Evolutionary conservation across 2,329 filamentous ascomycete species (phyloP).

Genomic region (Alternaria sp.): DNA sequence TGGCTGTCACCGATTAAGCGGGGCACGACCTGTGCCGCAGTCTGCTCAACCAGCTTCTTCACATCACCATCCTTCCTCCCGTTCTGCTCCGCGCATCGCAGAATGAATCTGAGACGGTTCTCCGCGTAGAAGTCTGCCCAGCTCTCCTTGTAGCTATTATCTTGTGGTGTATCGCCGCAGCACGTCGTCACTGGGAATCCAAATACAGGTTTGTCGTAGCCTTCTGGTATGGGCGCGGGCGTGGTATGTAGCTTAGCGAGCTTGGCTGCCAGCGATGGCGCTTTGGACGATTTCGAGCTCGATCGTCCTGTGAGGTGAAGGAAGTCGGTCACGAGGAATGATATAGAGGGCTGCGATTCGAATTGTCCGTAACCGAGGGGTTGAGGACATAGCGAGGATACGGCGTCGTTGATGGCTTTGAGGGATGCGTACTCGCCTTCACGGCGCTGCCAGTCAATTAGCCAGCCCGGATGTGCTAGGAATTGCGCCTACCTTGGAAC

Average conservation of each 20-base stretch:
- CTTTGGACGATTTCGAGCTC: slow-evolving; percentile 35
- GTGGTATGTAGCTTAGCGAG: slow-evolving; percentile 81
- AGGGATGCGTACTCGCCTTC: slow-evolving; percentile 83
- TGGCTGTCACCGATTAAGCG: slow-evolving; percentile 75
- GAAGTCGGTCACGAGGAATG: slow-evolving; percentile 78
- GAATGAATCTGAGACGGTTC: slow-evolving; percentile 73
- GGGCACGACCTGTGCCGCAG: slow-evolving; percentile 73
- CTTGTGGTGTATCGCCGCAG: slow-evolving; percentile 84
- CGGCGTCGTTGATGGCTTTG: slow-evolving; percentile 77
- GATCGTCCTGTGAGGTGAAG: slow-evolving; percentile 63
- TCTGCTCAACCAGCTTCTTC: slow-evolving; percentile 69
- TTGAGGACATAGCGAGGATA: slow-evolving; percentile 78
- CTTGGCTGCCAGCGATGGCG: slow-evolving; percentile 72
- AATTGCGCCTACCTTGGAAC: slow-evolving; percentile 67
- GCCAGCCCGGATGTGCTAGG: background rate
- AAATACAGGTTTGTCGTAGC: slow-evolving; percentile 70
- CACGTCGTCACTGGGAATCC: slow-evolving; percentile 88
- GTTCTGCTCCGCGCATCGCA: slow-evolving; percentile 64
- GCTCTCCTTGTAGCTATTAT: slow-evolving; percentile 74
- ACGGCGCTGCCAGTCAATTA: slow-evolving; percentile 19
- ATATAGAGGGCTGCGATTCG: slow-evolving; percentile 57
- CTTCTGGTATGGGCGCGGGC: slow-evolving; percentile 71
- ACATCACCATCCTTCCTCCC: slow-evolving; percentile 74
- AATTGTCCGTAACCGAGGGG: slow-evolving; percentile 76
- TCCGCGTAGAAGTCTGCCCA: slow-evolving; percentile 91